Percentiles rank a stretch among this genome's conserved stretches.
Evolutionary conservation across 805 yeast species (phyloP).

Genomic region (Hagleromyces aurorensis): DNA sequence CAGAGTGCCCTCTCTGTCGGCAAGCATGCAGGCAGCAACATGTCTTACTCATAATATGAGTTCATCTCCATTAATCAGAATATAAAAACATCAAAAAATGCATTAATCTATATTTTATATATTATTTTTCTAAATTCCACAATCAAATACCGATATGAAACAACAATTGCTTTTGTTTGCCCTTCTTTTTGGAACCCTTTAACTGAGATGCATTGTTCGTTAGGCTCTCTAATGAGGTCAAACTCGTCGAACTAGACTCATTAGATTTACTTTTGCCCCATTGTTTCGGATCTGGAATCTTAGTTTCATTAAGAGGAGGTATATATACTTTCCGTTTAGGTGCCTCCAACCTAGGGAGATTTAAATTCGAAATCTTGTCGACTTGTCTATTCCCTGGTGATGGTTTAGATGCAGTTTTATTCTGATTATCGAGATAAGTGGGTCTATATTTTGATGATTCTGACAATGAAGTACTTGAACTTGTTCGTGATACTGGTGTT

Average conservation of each 20-base stretch:
- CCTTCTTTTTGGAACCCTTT: slow-evolving; percentile 31
- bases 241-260: too few species aligned
- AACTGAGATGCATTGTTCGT: too few species aligned
- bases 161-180: slow-evolving; percentile 46
- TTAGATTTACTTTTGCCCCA: slow-evolving; percentile 24
- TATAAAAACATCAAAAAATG: slow-evolving; percentile 1
- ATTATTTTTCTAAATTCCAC: not conserved
- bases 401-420: slow-evolving; percentile 16
- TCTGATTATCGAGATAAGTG: slow-evolving; percentile 25
- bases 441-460: too few species aligned
- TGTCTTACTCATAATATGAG: slow-evolving; percentile 45
- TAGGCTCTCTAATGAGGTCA: slow-evolving; percentile 12
- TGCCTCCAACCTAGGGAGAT: slow-evolving; percentile 44
- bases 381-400: slow-evolving; percentile 12
- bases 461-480: slow-evolving; percentile 17
- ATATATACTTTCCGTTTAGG: slow-evolving; percentile 29
- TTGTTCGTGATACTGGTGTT: slow-evolving; percentile 8
- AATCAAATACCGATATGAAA: slow-evolving; percentile 42
- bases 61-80: not conserved
- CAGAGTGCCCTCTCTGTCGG: slow-evolving; percentile 90
- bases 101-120: not conserved
- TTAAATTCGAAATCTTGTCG: slow-evolving; percentile 17
- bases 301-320: slow-evolving; percentile 50
- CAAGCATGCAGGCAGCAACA: slow-evolving; percentile 41
- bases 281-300: slow-evolving; percentile 31